A percentile compares a stretch with the other conserved stretches of the same genome.
Conservation (phyloP, 2,329 filamentous ascomycete genomes). For the Cladophialophora yegresii region DNA sequence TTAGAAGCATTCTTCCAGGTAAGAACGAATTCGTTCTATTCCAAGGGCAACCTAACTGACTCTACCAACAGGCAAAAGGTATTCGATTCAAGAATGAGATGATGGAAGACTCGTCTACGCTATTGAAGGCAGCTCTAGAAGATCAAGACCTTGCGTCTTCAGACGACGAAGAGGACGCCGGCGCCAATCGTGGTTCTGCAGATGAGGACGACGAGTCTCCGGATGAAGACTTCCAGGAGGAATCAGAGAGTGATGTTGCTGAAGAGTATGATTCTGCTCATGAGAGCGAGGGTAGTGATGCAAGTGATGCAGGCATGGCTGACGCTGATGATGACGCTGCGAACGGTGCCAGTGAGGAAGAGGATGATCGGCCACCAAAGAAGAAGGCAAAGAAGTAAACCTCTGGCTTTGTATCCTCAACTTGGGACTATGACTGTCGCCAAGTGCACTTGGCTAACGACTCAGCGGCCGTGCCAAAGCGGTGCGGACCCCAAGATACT, state of each 20-base stretch:
- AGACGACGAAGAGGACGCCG: conserved; percentile 45
- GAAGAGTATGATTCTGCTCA: conserved; percentile 94
- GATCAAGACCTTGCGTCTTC: conserved; percentile 69
- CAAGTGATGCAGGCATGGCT: conserved; percentile 56
- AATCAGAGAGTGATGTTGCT: conserved; percentile 90
- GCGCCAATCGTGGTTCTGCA: conserved; percentile 70
- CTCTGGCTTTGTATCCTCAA: conserved; percentile 1
- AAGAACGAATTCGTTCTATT: not conserved
- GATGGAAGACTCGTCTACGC: conserved; percentile 73
- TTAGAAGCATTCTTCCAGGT: conserved; percentile 94
- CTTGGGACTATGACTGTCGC: not conserved
- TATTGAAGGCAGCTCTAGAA: conserved; percentile 77
- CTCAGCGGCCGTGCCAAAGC: not conserved
- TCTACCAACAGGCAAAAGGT: conserved; percentile 64
- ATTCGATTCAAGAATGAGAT: conserved; percentile 98
- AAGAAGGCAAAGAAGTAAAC: conserved; percentile 61
- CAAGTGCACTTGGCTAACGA: not conserved
- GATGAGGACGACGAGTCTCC: conserved; percentile 95
- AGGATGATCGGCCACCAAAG: conserved; percentile 60
- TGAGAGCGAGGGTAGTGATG: conserved; percentile 75
- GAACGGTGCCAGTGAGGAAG: conserved; percentile 47
- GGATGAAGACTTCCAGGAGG: conserved; percentile 92
- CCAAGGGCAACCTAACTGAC: conserved; percentile 3
- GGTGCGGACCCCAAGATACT: not conserved
- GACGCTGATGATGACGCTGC: conserved; percentile 51